phyloP scores from a whole-genome alignment of 192 early-diverging fungal species.

The Geranomyces variabilis region DNA sequence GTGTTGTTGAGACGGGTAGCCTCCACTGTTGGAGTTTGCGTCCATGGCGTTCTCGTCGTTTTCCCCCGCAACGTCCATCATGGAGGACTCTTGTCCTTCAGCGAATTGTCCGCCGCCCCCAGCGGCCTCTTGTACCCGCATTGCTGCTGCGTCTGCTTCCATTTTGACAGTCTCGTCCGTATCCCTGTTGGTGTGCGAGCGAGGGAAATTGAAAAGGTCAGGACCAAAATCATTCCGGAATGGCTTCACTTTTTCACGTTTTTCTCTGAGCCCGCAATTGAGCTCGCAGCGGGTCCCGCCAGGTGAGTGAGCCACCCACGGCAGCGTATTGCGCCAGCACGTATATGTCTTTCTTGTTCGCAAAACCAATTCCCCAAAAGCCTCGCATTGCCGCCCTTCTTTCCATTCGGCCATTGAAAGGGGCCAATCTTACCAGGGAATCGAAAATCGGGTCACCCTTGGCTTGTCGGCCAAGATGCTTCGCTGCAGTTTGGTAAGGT shows the following conservation, averaged over 20 bases:
- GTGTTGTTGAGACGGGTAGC: background rate
- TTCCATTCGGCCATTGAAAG: too few species aligned
- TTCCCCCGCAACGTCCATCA: background rate
- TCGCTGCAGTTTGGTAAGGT: constrained; percentile 76
- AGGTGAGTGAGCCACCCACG: too few species aligned
- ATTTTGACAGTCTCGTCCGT: background rate
- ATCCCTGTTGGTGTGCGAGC: background rate
- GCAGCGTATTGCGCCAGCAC: too few species aligned
- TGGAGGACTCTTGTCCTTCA: background rate
- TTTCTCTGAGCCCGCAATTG: too few species aligned
- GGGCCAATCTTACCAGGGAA: constrained; percentile 54
- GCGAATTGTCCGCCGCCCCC: background rate
- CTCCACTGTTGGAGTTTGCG: too few species aligned
- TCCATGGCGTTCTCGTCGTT: constrained; percentile 21
- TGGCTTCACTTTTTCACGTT: too few species aligned
- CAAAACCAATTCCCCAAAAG: background rate
- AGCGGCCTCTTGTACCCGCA: background rate
- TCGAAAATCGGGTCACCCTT: constrained; percentile 80
- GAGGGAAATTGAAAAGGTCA: background rate
- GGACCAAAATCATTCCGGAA: background rate
- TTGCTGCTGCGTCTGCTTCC: background rate
- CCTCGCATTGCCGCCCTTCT: background rate
- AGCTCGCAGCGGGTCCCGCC: too few species aligned
- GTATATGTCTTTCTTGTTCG: too few species aligned
- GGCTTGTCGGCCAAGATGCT: constrained; percentile 94